phyloP scores from a whole-genome alignment of 2,329 filamentous ascomycete genomes.

The Penicillium janthinellum region DNA sequence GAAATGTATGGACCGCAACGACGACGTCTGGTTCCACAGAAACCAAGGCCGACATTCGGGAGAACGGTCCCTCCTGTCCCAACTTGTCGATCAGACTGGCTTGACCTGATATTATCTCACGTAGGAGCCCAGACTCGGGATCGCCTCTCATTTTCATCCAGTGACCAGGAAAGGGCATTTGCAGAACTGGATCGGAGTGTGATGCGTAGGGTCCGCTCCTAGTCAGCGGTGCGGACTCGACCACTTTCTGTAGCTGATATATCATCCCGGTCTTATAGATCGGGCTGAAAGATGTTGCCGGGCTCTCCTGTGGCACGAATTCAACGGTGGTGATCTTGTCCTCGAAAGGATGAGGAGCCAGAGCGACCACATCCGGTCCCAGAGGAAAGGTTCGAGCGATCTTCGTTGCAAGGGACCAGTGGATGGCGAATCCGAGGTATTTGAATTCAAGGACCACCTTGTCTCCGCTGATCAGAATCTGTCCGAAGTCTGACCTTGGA shows the following conservation, averaged over 20 bases:
- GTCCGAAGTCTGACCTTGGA: conserved; percentile 17
- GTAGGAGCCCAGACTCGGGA: no score
- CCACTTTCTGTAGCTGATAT: no score
- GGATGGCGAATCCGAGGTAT: conserved; percentile 17
- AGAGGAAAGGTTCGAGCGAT: conserved; percentile 17
- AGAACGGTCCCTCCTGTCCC: no score
- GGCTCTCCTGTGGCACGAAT: conserved; percentile 1
- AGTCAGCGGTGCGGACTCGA: no score
- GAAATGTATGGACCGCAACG: not conserved
- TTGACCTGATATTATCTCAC: conserved; percentile 1
- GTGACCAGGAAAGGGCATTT: no score
- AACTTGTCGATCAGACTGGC: not conserved
- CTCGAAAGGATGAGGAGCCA: conserved; percentile 21
- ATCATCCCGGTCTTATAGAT: not conserved
- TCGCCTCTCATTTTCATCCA: no score
- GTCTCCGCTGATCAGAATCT: conserved; percentile 25
- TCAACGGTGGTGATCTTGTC: conserved; percentile 23
- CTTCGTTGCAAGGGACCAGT: conserved; percentile 26
- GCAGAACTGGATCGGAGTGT: no score
- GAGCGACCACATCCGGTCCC: not conserved
- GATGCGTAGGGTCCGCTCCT: no score
- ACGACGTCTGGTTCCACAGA: not conserved
- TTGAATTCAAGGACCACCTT: conserved; percentile 26
- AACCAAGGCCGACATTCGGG: not conserved
- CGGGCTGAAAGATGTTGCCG: not conserved